These are phyloP conservation scores for Lolium rigidum DNA, from an alignment of 176 grass and related monocot species.

Conservation along the genomic window DNA sequence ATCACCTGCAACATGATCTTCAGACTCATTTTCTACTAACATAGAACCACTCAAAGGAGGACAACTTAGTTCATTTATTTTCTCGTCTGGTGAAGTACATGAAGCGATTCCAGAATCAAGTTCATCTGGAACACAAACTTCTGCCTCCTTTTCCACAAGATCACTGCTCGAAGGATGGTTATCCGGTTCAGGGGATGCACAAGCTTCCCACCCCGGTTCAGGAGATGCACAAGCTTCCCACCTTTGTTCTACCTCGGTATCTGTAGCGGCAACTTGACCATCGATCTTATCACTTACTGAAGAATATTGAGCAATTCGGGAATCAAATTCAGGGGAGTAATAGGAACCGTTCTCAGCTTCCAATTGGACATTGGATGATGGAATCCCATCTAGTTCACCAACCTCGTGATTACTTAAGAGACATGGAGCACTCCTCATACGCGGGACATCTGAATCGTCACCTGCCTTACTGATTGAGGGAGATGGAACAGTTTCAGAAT, in stretches of 20 bases:
- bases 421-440: constrained; percentile 31
- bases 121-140: constrained; percentile 41
- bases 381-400: constrained; percentile 25
- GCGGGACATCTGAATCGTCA: constrained; percentile 11
- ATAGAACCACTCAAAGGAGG: constrained; percentile 40
- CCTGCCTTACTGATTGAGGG: constrained; percentile 14
- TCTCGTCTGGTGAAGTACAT: constrained; percentile 38
- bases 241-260: too few relatives aligned
- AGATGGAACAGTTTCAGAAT: constrained; percentile 15
- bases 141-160: constrained; percentile 16
- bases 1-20: constrained; percentile 31
- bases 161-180: constrained; percentile 12
- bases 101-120: constrained; percentile 32
- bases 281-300: constrained; percentile 39
- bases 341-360: constrained; percentile 23
- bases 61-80: constrained; percentile 9
- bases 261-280: too few relatives aligned
- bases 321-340: constrained; percentile 27
- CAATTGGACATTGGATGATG: background rate
- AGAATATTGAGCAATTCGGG: constrained; percentile 25
- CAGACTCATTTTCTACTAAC: constrained; percentile 22
- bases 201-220: background rate
- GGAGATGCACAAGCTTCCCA: constrained; percentile 35
- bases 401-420: constrained; percentile 39
- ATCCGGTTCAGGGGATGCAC: constrained; percentile 26